phyloP scores from a whole-genome alignment of 495 filamentous ascomycete genomes.

The Penicillium antarcticum region DNA sequence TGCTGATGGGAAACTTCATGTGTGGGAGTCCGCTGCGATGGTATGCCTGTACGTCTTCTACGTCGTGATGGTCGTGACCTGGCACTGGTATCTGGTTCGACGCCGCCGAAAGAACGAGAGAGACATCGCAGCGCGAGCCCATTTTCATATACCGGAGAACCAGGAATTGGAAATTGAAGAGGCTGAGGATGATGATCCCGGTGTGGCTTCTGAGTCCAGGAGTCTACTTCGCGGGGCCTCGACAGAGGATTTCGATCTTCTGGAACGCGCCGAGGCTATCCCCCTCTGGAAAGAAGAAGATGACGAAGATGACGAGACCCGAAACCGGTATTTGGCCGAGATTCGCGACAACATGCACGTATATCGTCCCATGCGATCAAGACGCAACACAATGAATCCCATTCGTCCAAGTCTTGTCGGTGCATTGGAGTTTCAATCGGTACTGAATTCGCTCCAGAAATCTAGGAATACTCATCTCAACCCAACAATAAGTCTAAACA shows the following conservation, averaged over 20 bases:
- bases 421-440: slow-evolving; percentile 87
- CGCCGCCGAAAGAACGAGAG: slow-evolving; percentile 56
- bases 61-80: slow-evolving; percentile 80
- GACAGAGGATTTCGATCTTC: slow-evolving; percentile 63
- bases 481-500: slow-evolving; percentile 61
- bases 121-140: slow-evolving; percentile 67
- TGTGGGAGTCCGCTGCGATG: slow-evolving; percentile 91
- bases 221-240: slow-evolving; percentile 50
- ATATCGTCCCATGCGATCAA: slow-evolving; percentile 58
- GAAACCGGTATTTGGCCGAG: slow-evolving; percentile 71
- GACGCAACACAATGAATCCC: slow-evolving; percentile 73
- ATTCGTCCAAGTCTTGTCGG: slow-evolving; percentile 93
- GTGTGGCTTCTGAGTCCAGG: slow-evolving; percentile 49
- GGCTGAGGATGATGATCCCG: slow-evolving; percentile 70
- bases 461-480: slow-evolving; percentile 65
- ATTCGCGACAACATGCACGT: slow-evolving; percentile 92
- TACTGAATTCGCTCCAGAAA: slow-evolving; percentile 77
- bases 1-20: slow-evolving; percentile 74
- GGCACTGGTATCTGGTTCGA: slow-evolving; percentile 81
- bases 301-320: slow-evolving; percentile 67
- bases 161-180: slow-evolving; percentile 67
- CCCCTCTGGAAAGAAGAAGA: slow-evolving; percentile 46
- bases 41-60: slow-evolving; percentile 91
- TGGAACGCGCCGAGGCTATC: slow-evolving; percentile 60
- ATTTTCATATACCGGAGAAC: slow-evolving; percentile 67